These are phyloP conservation scores for Cercospora sojina DNA, from an alignment of 2,329 filamentous ascomycete species.

Conservation along the genomic window DNA sequence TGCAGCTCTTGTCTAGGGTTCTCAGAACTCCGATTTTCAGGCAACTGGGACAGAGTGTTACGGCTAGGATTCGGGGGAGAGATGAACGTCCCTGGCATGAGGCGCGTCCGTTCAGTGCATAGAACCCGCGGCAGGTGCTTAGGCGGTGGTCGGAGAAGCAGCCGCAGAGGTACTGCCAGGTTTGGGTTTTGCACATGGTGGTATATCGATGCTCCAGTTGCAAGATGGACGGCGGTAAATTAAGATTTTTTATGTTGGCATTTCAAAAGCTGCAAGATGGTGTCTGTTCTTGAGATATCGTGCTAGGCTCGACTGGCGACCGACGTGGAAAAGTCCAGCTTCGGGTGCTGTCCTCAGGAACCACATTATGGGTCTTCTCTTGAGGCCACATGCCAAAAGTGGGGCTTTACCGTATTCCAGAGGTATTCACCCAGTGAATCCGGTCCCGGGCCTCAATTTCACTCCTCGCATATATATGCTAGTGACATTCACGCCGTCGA, in stretches of 20 bases:
- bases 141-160: constrained; percentile 1
- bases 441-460: background rate
- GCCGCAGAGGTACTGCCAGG: constrained; percentile 4
- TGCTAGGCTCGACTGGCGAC: background rate
- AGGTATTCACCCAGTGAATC: background rate
- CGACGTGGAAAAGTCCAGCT: background rate
- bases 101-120: background rate
- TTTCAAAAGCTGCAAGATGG: background rate
- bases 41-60: background rate
- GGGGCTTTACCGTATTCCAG: background rate
- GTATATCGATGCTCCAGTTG: background rate
- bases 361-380: background rate
- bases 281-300: background rate
- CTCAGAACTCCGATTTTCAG: background rate
- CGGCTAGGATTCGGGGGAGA: background rate
- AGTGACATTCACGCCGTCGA: background rate
- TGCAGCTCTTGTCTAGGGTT: background rate
- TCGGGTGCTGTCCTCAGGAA: background rate
- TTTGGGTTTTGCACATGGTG: constrained; percentile 7
- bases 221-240: background rate
- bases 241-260: background rate
- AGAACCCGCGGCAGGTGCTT: constrained; percentile 1
- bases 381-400: background rate
- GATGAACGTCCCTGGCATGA: background rate
- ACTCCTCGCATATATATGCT: background rate